Conservation (phyloP, 106 monocot species). For the Apostasia shenzhenica region DNA sequence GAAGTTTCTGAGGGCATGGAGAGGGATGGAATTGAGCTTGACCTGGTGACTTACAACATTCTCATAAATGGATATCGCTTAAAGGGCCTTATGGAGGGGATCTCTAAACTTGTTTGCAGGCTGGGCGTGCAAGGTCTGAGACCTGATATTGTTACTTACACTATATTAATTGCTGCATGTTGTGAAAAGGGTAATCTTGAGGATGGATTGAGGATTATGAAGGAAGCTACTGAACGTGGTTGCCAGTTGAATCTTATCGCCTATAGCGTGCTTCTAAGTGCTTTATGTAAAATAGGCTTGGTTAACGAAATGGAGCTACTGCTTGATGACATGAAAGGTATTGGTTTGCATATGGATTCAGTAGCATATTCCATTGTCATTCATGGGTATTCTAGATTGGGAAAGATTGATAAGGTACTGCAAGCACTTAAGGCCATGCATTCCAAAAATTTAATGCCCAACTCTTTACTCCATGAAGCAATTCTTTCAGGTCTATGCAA, state of each 20-base stretch:
- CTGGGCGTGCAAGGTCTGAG: constrained; percentile 41
- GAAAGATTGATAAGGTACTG: constrained; percentile 54
- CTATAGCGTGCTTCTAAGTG: constrained; percentile 61
- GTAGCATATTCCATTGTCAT: constrained; percentile 72
- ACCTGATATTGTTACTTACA: constrained; percentile 67
- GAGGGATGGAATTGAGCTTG: constrained; percentile 40
- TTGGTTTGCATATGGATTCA: constrained; percentile 58
- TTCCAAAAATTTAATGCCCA: constrained; percentile 26
- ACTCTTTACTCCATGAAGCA: constrained; percentile 37
- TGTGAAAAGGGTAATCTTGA: constrained; percentile 46
- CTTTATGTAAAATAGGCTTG: constrained; percentile 34
- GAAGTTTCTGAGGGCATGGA: constrained; percentile 44
- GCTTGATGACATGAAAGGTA: constrained; percentile 40
- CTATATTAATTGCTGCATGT: constrained; percentile 47
- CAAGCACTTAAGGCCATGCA: constrained; percentile 40
- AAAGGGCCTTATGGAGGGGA: constrained; percentile 27
- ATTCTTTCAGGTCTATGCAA: constrained; percentile 57
- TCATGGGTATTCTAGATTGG: constrained; percentile 57
- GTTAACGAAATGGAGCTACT: constrained; percentile 41
- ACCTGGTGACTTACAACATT: constrained; percentile 47
- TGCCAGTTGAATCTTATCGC: constrained; percentile 53
- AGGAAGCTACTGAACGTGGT: constrained; percentile 38
- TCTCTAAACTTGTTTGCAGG: constrained; percentile 25
- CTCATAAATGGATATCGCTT: constrained; percentile 61
- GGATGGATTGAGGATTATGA: constrained; percentile 37